These are phyloP conservation scores for Pseudoscleropodium purum DNA, from an alignment of 225 moss, liverwort and hornwort genomes.

Conservation along the genomic window DNA sequence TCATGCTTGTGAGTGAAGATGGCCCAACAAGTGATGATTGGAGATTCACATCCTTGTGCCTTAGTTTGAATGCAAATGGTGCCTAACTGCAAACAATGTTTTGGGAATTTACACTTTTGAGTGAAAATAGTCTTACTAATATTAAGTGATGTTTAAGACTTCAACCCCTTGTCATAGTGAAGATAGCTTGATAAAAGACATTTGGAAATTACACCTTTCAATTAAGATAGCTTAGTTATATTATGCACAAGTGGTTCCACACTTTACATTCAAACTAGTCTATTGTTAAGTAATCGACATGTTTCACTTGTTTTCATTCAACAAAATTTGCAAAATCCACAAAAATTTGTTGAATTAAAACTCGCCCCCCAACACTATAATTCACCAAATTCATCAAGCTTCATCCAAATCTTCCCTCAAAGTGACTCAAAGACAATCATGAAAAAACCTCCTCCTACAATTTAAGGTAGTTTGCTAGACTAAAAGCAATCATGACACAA, in stretches of 20 bases:
- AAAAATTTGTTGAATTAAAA: neutral
- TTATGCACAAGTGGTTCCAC: fast-evolving
- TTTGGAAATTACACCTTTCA: neutral
- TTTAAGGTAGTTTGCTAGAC: no score
- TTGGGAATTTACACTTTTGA: no score
- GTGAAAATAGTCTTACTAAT: neutral
- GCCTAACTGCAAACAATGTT: fast-evolving
- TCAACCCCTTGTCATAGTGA: neutral
- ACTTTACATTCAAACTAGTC: neutral
- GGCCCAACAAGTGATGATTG: neutral
- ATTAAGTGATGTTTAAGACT: neutral
- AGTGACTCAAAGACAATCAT: neutral
- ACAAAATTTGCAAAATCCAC: fast-evolving
- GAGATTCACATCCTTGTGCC: neutral
- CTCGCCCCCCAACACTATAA: no score
- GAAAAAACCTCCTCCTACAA: neutral
- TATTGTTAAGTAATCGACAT: neutral
- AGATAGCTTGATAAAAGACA: neutral
- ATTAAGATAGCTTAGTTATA: neutral
- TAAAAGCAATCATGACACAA: no score
- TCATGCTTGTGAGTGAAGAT: neutral
- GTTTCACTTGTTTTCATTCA: neutral
- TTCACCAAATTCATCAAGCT: neutral
- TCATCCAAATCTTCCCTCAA: neutral
- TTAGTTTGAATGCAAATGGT: neutral